Evolutionary conservation across 139 green algal species (phyloP).

Genomic region (Chlamydomonas incerta): DNA sequence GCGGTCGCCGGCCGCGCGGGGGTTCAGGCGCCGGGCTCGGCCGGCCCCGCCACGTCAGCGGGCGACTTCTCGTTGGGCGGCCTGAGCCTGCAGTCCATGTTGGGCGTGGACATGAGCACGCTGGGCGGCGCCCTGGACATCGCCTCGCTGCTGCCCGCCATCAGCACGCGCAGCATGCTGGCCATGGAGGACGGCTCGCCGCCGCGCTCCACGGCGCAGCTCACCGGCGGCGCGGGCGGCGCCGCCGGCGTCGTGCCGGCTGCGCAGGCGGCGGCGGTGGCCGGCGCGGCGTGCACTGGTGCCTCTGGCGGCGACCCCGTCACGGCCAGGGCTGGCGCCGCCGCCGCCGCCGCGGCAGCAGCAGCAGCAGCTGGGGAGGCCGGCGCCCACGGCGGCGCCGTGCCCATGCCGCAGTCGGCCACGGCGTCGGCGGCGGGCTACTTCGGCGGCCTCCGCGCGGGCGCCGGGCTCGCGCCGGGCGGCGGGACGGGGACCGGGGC

Average conservation of each 20-base stretch:
- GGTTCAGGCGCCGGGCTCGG: too few species aligned
- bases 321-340: not conserved
- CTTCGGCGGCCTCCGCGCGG: not conserved
- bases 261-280: too few species aligned
- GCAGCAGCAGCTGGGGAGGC: too few species aligned
- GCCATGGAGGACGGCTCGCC: not conserved
- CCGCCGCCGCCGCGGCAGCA: too few species aligned
- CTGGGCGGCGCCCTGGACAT: slow-evolving; percentile 18
- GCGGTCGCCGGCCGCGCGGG: too few species aligned
- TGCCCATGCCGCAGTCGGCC: not conserved
- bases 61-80: not conserved
- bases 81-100: not conserved
- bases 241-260: too few species aligned
- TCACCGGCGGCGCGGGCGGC: not conserved
- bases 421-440: not conserved
- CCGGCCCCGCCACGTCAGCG: not conserved
- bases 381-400: too few species aligned
- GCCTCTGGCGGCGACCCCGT: too few species aligned
- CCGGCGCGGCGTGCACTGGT: too few species aligned
- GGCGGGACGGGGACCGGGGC: too few species aligned
- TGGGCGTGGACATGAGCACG: not conserved
- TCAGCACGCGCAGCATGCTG: slow-evolving; percentile 22
- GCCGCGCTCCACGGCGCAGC: not conserved
- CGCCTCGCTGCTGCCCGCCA: slow-evolving; percentile 11
- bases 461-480: not conserved